Evolutionary conservation across 2,329 filamentous ascomycete species (phyloP), one percentile per base, ranked within the genome.

Genomic region (Colletotrichum lupini): DNA sequence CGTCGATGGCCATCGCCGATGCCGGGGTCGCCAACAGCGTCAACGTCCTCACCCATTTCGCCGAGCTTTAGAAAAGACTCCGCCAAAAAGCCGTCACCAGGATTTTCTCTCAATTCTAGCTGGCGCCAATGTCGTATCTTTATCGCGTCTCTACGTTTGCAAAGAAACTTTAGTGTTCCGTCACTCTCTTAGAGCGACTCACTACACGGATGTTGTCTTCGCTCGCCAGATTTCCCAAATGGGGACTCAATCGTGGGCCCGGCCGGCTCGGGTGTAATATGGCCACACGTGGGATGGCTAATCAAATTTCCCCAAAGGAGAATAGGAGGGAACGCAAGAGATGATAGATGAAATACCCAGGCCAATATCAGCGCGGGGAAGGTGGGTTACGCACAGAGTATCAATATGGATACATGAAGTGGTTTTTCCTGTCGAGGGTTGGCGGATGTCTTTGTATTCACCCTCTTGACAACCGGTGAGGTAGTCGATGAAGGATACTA

Each of bases 1-100:
- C 19, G 46, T 42, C 71, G 35, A 35, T 46, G 37, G 49, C 71
- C 70, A 65, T 57, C 67, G 71, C 71, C 71, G 49, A 71, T 49
- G 35, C 55, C 67, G 24, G 55, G 67, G 46, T 71, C 67, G 35
- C 60, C 56, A 26, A 26, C 60, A 35, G 67, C 60, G 46, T 58
- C 55, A 30, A 73, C 67, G 71, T 71, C 71, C 57, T 65, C 61
- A 24, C 67, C 71, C 71, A 73, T 73, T 9, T 22, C 19, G 55
- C n/a, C 49, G 24, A 28, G 9, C 56, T 24, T 4, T 4, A 14
- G 11, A 30, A 42, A 30, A 4, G 3, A 1, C 9, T 30, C 2
- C 16, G 24, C 6, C 19, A 9, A 14, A 19, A 22, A 46, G 1
- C 24, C n/a, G 52, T 16, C 6, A 3, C 22, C 8, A 26, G 55